phyloP scores from a whole-genome alignment of 208 protist species.

The Leishmania mexicana region DNA sequence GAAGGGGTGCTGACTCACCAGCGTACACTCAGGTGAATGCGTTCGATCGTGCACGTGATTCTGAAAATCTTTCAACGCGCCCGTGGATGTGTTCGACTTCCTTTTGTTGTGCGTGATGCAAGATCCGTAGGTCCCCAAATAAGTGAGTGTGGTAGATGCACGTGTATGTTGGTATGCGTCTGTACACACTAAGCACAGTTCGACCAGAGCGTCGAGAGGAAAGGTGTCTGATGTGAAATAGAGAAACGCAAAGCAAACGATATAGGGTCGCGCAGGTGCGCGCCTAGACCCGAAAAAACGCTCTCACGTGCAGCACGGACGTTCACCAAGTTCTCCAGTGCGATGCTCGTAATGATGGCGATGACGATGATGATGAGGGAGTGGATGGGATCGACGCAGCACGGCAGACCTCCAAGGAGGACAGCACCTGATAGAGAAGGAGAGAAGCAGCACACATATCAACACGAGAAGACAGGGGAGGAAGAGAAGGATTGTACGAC shows the following conservation, averaged over 20 bases:
- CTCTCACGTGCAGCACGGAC: not conserved
- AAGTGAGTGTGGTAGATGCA: not conserved
- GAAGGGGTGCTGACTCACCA: not conserved
- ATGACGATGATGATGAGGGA: not conserved
- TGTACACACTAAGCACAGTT: not conserved
- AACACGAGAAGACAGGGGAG: conserved; percentile 1
- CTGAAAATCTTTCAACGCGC: not conserved
- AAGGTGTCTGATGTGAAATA: not conserved
- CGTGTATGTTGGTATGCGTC: conserved; percentile 2
- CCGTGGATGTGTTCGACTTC: conserved; percentile 5
- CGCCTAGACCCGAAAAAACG: not conserved
- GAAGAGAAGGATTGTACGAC: not conserved
- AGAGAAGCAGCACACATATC: not conserved
- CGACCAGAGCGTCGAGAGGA: not conserved
- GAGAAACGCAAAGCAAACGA: not conserved
- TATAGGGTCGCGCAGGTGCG: not conserved
- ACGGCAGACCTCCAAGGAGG: not conserved
- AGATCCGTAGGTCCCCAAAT: not conserved
- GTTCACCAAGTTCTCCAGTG: not conserved
- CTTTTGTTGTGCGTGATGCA: not conserved
- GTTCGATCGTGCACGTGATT: not conserved
- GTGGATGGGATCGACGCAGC: not conserved
- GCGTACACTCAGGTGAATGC: not conserved
- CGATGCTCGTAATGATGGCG: not conserved
- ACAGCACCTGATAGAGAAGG: not conserved